Conservation (phyloP, 148 eudicot species). For the Rheum nobile region DNA sequence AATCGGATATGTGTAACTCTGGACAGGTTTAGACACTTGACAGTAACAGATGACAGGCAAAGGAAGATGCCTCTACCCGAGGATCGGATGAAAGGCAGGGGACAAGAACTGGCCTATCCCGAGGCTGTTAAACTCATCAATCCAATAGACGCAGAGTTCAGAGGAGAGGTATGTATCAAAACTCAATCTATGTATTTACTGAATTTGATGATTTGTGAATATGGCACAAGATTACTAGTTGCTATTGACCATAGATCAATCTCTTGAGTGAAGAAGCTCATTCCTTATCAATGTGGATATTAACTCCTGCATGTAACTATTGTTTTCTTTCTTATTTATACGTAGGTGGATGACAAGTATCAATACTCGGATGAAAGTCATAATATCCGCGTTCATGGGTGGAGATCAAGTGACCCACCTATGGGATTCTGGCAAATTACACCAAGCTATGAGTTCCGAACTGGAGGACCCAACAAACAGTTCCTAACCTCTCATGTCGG, state of each 20-base stretch:
- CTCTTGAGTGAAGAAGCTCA: background rate
- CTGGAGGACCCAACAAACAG: constrained; percentile 68
- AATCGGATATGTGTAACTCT: background rate
- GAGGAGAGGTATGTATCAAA: constrained; percentile 29
- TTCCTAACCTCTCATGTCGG: constrained; percentile 80
- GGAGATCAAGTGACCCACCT: constrained; percentile 30
- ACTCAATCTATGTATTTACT: background rate
- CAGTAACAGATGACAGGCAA: constrained; percentile 29
- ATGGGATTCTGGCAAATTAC: constrained; percentile 81
- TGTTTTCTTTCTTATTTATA: background rate
- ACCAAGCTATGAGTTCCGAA: constrained; percentile 64
- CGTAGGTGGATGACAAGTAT: constrained; percentile 85
- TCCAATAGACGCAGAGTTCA: constrained; percentile 27
- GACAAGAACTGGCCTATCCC: constrained; percentile 27
- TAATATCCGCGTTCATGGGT: constrained; percentile 62
- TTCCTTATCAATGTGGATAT: too few species aligned
- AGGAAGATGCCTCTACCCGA: constrained; percentile 46
- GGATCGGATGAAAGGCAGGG: constrained; percentile 30
- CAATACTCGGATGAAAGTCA: constrained; percentile 60
- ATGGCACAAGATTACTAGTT: too few species aligned
- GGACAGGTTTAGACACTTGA: constrained; percentile 36
- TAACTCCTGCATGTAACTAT: background rate
- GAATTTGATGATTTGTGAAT: too few species aligned
- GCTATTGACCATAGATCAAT: too few species aligned
- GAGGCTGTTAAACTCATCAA: constrained; percentile 36